Evolutionary conservation across 306 rosid genomes (phyloP), one percentile per base, ranked within the genome.

Genomic region (Acacia confusa): DNA sequence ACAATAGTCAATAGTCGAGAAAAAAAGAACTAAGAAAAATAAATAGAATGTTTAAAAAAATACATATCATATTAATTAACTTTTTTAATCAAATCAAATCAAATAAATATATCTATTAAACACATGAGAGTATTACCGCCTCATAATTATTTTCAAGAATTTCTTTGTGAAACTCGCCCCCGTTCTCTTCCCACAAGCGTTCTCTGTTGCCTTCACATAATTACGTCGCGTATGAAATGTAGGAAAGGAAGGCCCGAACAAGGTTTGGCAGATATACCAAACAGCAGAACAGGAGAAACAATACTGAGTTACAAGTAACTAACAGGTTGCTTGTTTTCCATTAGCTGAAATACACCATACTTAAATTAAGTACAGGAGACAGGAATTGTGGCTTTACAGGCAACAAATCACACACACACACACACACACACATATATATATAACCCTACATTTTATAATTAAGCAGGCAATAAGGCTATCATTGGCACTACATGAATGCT

Each of bases 331-430:
- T 25, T 83, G 55, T 40, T 78, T 81, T 75, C 58, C 72, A 50
- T 77, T 75, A 57, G 30, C 82, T 75, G 84, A 77, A 43, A 50
- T 74, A 32, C 47, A 72, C 72, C 74, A 32, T 41, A 69, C 19
- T 20, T 38, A 68, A 4, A 68, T 68, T 40, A 24, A 67, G 76
- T 73, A 70, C 75, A 83, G 34, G 78, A 75, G 77, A 50, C 75
- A 84, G 75, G 77, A 79, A 78, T 14, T 36, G 78, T 81, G 80
- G 78, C 83, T 81, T 84, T 85, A 91, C 88, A 84, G 64, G 84
- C 52, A 72, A 72, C 73, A 85, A 68, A 80, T 55, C 17, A 76
- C 38, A 74, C 17, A 50, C 9, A 41, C 9, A 41, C 8, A 40
- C 6, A 40, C 6, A 40, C 7, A 40, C 7, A 40, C 8, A 40